Evolutionary conservation across 2,329 filamentous ascomycete species (phyloP), one percentile per base, ranked within the genome.

Genomic region (Salinomyces thailandicus): DNA sequence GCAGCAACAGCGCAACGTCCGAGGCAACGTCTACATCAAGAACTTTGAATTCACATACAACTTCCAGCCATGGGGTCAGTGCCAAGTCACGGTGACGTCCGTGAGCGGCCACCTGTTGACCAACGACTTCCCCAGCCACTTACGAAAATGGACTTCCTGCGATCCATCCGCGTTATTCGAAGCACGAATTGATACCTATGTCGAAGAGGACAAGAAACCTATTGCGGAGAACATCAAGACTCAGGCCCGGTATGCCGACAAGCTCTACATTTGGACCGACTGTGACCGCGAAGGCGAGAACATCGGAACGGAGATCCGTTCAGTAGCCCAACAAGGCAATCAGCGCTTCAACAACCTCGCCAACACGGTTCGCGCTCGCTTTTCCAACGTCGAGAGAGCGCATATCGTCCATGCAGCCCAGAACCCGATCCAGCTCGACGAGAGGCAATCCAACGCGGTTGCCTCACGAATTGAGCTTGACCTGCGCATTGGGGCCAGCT

Each of bases 251-350:
- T 72, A 73, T 55, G 72, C 78, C n/a, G 73, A 71, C 37, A 76
- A 79, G 9, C 69, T 98, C 19, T 89, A 93, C 60, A 95, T 98
- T 50, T 98, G 91, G 91, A 98, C 91, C 1, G 91, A 98, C 70
- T 96, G 91, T 61, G 91, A 98, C 68, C 78, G 87, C 37, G 91
- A 98, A 68, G 91, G 91, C 22, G 91, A 98, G 59, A 83, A 96
- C 55, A 98, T 98, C 48, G 91, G 91, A 5, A 73, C 81, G 26
- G 89, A 98, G 59, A 89, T 98, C 42, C 79, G 85, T 30, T 74
- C 82, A 35, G 80, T 89, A 40, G 91, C 91, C 4, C 67, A 70
- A 31, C 77, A 77, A 52, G 79, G 75, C 7, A 96, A 95, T 45
- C 61, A 70, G 7, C 67, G 67, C 1, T 77, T 98, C 28, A 40